These are phyloP conservation scores for Aspergillus oerlinghausenensis DNA, from an alignment of 2,329 filamentous ascomycete species.

Conservation along the genomic window DNA sequence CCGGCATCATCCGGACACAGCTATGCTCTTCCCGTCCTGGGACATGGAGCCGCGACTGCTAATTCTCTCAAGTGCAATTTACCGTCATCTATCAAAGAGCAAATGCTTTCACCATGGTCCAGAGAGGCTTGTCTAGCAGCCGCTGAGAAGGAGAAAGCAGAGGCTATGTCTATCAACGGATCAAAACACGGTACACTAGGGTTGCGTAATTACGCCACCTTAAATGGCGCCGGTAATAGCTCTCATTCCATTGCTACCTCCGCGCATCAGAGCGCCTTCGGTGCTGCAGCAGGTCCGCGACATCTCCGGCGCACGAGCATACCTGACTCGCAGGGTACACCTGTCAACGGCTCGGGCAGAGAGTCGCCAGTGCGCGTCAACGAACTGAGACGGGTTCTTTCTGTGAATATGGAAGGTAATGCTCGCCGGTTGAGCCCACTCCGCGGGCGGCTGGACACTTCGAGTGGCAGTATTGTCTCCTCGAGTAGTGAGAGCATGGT, in stretches of 20 bases:
- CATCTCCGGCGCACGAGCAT: constrained; percentile 34
- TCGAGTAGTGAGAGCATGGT: constrained; percentile 45
- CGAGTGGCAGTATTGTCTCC: constrained; percentile 30
- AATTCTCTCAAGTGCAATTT: constrained; percentile 46
- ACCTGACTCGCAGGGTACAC: constrained; percentile 31
- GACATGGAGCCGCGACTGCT: constrained; percentile 37
- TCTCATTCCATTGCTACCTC: constrained; percentile 25
- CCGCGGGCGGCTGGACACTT: constrained; percentile 33
- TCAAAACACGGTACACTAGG: constrained; percentile 60
- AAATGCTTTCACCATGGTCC: constrained; percentile 76
- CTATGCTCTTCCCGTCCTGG: constrained; percentile 59
- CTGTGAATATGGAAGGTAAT: constrained; percentile 33
- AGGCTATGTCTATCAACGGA: constrained; percentile 69
- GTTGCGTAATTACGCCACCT: constrained; percentile 24
- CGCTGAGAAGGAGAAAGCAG: constrained; percentile 62
- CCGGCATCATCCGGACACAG: constrained; percentile 63
- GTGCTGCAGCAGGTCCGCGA: constrained; percentile 24
- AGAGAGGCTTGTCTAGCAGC: constrained; percentile 67
- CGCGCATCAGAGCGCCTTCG: constrained; percentile 18
- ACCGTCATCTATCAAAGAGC: constrained; percentile 63
- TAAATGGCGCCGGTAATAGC: constrained; percentile 27
- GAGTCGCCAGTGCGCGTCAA: constrained; percentile 46
- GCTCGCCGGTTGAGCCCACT: constrained; percentile 40
- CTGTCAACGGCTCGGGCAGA: constrained; percentile 35
- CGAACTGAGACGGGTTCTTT: constrained; percentile 46